Base-by-base conservation (phyloP, 2,329 filamentous ascomycete species). In the Fusarium camptoceras region DNA sequence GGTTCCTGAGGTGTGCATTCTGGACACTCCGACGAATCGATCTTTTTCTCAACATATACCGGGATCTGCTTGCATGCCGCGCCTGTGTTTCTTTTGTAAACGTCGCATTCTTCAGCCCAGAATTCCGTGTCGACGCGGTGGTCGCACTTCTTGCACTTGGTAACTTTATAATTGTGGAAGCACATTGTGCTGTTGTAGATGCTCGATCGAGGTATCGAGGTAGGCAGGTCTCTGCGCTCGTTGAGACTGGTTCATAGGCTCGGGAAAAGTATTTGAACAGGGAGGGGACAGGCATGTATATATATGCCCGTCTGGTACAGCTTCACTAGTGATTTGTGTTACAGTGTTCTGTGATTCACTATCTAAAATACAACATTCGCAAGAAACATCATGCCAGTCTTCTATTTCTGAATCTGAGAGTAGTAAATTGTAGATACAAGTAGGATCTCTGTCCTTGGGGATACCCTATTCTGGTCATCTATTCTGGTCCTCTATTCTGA, bases 151-250 rank as follows among this genome's bases (percentile, higher is more conserved):
- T 24, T 31, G 16, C 66, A 70, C 1, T 37, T 37, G 34, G 6
- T 37, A 3, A n/a, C 18, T 37, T 37, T 28, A 12, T 50, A 39
- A 37, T 37, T 37, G 51, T 59, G 37, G 5, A 25, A 30, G 28
- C 66, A 70, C 66, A 70, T 70, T 14, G 16, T 50, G 14, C 5
- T 44, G 25, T 16, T n/a, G 24, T 30, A 30, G 22, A 3, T 12
- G n/a, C 48, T 16, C 5, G 4, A 37, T 37, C 18, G 10, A n/a
- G 22, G n/a, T 10, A 43, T 12, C n/a, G n/a, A 7, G 6, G 42
- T 49, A 10, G 7, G 1, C 2, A 28, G n/a, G 9, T 12, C 9
- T 25, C 8, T 39, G 31, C 14, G n/a, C 4, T 48, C 5, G 18
- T 14, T 6, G 22, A 28, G 9, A 3, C n/a, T 47, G 31, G 22